phyloP scores from a whole-genome alignment of 345 rosid genomes.

The Eucalyptus victrix region DNA sequence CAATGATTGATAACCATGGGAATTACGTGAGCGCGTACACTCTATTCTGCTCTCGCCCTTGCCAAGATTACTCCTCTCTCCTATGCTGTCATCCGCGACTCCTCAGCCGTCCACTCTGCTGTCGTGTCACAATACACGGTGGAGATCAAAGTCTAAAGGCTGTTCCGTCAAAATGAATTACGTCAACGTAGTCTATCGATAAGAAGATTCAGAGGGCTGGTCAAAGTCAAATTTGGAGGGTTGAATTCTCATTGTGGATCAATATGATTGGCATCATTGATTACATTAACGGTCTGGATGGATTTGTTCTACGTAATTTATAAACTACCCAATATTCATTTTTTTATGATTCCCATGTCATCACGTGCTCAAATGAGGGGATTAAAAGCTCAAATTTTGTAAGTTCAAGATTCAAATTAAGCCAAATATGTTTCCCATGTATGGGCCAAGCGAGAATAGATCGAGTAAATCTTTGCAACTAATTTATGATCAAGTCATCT shows the following conservation, averaged over 20 bases:
- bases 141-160: neutral
- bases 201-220: neutral
- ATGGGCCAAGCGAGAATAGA: neutral
- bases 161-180: neutral
- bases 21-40: neutral
- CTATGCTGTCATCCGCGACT: neutral
- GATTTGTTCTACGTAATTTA: neutral
- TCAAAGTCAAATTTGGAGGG: neutral
- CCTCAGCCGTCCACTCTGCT: neutral
- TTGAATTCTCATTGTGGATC: neutral
- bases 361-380: neutral
- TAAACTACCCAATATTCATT: neutral
- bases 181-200: neutral
- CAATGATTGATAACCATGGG: neutral
- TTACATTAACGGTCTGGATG: neutral
- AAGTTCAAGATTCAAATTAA: neutral
- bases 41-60: neutral
- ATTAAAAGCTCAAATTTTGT: neutral
- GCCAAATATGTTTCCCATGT: neutral
- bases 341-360: neutral
- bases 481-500: neutral
- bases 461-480: accelerated
- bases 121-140: neutral
- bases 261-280: neutral
- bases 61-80: neutral